A percentile compares a stretch with the other conserved stretches of the same genome.
Evolutionary conservation across 1,139 yeast species (phyloP).

Genomic region (Hanseniaspora sp.): DNA sequence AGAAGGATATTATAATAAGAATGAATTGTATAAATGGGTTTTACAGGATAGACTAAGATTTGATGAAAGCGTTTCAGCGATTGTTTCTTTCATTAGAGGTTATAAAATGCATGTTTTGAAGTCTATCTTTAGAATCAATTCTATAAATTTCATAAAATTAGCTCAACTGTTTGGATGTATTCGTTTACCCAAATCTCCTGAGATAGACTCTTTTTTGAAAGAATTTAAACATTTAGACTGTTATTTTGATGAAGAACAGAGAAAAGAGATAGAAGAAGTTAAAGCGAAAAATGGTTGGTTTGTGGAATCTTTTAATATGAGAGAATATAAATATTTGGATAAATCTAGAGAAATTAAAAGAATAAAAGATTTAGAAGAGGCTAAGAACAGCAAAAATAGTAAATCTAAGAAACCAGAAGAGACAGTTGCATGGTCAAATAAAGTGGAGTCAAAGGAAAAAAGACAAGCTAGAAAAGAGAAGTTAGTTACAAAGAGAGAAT

Average conservation of each 20-base stretch:
- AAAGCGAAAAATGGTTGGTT: conserved; percentile 55
- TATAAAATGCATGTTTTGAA: conserved; percentile 86
- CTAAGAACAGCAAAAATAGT: conserved; percentile 31
- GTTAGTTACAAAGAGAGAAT: conserved; percentile 52
- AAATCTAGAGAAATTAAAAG: conserved; percentile 53
- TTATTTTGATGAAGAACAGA: conserved; percentile 18
- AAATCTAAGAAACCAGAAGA: conserved; percentile 41
- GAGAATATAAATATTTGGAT: conserved; percentile 54
- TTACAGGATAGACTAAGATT: conserved; percentile 65
- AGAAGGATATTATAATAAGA: conserved; percentile 19
- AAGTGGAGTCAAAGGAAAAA: conserved; percentile 50
- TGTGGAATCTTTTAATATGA: conserved; percentile 50
- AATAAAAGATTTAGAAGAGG: conserved; percentile 43
- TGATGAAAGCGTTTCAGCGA: conserved; percentile 68
- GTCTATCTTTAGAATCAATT: conserved; percentile 69
- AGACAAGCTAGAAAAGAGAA: conserved; percentile 55
- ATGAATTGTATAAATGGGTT: conserved; percentile 44
- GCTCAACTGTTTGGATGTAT: conserved; percentile 72
- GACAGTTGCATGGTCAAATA: conserved; percentile 73
- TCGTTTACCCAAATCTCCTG: conserved; percentile 92
- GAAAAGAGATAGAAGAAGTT: not conserved
- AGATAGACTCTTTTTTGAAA: conserved; percentile 45
- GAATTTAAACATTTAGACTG: conserved; percentile 27
- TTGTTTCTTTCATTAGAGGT: conserved; percentile 71
- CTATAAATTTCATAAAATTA: conserved; percentile 58